Percentiles rank a stretch among this genome's conserved stretches.
These are phyloP conservation scores for Benincasa hispida DNA, from an alignment of 306 rosid species.

Conservation along the genomic window DNA sequence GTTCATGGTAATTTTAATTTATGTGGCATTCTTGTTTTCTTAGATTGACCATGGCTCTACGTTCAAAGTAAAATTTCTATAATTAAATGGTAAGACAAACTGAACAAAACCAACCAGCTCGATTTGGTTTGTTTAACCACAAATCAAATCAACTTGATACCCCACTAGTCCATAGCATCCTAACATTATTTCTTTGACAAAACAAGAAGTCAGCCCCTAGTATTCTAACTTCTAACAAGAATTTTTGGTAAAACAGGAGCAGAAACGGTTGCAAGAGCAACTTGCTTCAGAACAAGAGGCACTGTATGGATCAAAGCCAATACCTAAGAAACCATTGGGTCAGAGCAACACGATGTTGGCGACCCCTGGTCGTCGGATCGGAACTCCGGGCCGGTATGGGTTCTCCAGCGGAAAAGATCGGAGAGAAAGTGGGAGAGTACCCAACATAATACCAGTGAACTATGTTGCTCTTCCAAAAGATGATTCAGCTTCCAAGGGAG, in stretches of 20 bases:
- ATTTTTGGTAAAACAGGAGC: slow-evolving; percentile 37
- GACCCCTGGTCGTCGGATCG: slow-evolving; percentile 62
- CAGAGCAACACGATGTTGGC: slow-evolving; percentile 51
- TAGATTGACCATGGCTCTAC: neutral
- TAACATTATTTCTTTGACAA: too few species aligned
- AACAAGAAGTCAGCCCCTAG: neutral
- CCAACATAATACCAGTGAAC: slow-evolving; percentile 45
- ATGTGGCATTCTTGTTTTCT: too few species aligned
- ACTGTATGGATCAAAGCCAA: slow-evolving; percentile 61
- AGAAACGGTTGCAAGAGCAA: slow-evolving; percentile 61
- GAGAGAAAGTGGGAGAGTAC: slow-evolving; percentile 50
- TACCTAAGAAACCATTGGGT: slow-evolving; percentile 62
- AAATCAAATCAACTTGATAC: neutral
- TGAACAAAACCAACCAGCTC: neutral
- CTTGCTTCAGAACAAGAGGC: slow-evolving; percentile 55
- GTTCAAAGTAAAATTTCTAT: neutral
- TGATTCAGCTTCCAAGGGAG: slow-evolving; percentile 28
- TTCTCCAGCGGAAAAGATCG: slow-evolving; percentile 40
- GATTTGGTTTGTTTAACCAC: neutral
- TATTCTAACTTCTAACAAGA: neutral
- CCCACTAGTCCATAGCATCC: neutral
- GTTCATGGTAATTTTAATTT: too few species aligned
- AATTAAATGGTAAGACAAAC: neutral
- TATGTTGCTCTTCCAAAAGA: slow-evolving; percentile 82
- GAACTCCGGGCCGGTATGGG: slow-evolving; percentile 40